phyloP scores from a whole-genome alignment of 78 protist genomes.

The Bodo saltans region DNA sequence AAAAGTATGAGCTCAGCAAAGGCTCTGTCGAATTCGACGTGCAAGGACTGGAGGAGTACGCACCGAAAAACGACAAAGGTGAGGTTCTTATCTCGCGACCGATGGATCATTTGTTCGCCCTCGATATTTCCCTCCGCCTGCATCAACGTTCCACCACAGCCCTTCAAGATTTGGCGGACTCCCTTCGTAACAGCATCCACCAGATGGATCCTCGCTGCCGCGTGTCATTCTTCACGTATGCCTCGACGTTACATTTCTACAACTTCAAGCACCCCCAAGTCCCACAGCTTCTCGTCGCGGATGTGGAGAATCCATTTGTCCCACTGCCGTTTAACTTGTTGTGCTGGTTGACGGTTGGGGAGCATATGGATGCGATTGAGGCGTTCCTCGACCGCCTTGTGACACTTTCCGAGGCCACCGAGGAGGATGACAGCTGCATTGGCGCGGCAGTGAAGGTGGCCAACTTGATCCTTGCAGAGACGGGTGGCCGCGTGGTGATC shows the following conservation, averaged over 20 bases:
- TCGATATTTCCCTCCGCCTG: conserved; percentile 29
- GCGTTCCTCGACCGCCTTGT: neutral
- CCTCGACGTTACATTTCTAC: conserved; percentile 25
- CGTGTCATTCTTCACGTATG: conserved; percentile 25
- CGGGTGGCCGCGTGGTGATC: conserved; percentile 4
- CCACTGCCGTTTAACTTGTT: conserved; percentile 14
- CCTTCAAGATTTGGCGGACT: neutral
- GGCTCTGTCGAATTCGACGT: conserved; percentile 61
- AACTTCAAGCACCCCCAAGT: neutral
- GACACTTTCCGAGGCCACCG: neutral
- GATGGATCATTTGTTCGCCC: conserved; percentile 3
- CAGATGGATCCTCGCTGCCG: conserved; percentile 13
- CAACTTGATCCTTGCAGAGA: neutral
- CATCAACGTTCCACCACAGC: neutral
- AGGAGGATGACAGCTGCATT: conserved; percentile 1
- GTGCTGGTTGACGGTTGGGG: conserved; percentile 29
- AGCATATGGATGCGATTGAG: neutral
- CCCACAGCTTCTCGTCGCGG: neutral
- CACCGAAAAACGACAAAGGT: conserved; percentile 49
- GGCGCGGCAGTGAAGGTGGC: conserved; percentile 18
- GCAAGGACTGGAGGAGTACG: conserved; percentile 39
- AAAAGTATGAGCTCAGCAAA: conserved; percentile 54
- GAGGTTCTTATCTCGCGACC: conserved; percentile 39
- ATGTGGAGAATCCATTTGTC: conserved; percentile 1
- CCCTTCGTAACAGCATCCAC: neutral